phyloP scores from a whole-genome alignment of 257 asterid genomes.

The Schizonepeta tenuifolia region DNA sequence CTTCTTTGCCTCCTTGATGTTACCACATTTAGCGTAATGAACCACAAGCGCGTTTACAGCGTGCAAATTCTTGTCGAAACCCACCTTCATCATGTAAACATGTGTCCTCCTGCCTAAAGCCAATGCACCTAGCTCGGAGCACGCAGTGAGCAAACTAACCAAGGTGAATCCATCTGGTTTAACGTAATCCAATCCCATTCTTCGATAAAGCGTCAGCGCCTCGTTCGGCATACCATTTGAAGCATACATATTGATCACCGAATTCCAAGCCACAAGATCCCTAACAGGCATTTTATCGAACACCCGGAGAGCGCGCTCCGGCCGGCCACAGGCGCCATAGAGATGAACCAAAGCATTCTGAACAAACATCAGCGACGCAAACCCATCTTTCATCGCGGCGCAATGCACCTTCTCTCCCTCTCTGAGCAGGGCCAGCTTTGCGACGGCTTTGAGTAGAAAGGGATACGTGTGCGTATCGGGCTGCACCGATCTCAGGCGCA shows the following conservation, averaged over 20 bases:
- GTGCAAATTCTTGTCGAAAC: slow-evolving; percentile 63
- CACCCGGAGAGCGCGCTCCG: slow-evolving; percentile 61
- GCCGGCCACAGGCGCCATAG: slow-evolving; percentile 66
- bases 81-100: slow-evolving; percentile 63
- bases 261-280: slow-evolving; percentile 83
- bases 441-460: slow-evolving; percentile 74
- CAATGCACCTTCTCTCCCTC: slow-evolving; percentile 82
- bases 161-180: slow-evolving; percentile 82
- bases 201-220: slow-evolving; percentile 52
- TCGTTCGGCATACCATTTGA: slow-evolving; percentile 73
- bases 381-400: slow-evolving; percentile 61
- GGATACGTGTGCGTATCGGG: slow-evolving; percentile 84
- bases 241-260: slow-evolving; percentile 69
- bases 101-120: slow-evolving; percentile 76
- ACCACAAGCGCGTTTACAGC: slow-evolving; percentile 72
- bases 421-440: slow-evolving; percentile 49
- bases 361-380: slow-evolving; percentile 69
- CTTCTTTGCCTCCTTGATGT: slow-evolving; percentile 57
- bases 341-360: slow-evolving; percentile 79
- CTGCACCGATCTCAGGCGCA: slow-evolving; percentile 42
- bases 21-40: slow-evolving; percentile 78
- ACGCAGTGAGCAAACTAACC: slow-evolving; percentile 81
- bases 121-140: slow-evolving; percentile 79
- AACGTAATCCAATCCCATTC: slow-evolving; percentile 52
- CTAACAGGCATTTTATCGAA: slow-evolving; percentile 60